A percentile compares a stretch with the other conserved stretches of the same genome.
Conservation (phyloP, 345 rosid genomes). For the Erodium maritimum region DNA sequence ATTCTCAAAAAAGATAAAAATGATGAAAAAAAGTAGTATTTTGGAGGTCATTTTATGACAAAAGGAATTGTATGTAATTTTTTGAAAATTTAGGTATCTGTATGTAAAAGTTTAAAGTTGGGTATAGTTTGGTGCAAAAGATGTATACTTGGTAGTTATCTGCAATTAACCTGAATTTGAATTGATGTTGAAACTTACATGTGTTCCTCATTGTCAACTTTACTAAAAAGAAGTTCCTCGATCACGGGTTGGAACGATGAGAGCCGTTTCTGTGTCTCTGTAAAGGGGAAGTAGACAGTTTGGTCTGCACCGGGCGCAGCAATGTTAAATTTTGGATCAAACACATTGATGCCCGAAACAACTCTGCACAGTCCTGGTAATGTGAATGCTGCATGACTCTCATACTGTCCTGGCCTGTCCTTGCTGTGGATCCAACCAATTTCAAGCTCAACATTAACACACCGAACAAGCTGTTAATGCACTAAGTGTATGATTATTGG, state of each 20-base stretch:
- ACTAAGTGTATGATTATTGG: too few species aligned
- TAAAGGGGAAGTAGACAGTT: constrained; percentile 73
- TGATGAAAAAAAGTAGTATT: too few species aligned
- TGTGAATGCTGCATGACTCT: constrained; percentile 68
- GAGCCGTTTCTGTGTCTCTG: constrained; percentile 36
- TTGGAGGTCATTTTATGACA: too few species aligned
- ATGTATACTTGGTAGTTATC: too few species aligned
- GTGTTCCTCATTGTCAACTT: constrained; percentile 58
- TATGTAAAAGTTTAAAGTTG: too few species aligned
- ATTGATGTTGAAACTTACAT: constrained; percentile 22
- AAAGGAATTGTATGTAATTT: too few species aligned
- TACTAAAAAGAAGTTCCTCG: constrained; percentile 56
- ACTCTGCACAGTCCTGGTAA: constrained; percentile 92
- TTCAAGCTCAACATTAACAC: too few species aligned
- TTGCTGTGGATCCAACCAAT: constrained; percentile 29
- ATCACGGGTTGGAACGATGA: constrained; percentile 61
- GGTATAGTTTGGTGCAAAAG: too few species aligned
- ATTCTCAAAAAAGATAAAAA: too few species aligned
- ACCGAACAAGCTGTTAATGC: too few species aligned
- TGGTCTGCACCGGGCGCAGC: constrained; percentile 95
- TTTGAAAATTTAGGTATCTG: too few species aligned
- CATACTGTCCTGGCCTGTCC: constrained; percentile 78
- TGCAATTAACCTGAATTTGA: too few species aligned
- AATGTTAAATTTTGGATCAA: constrained; percentile 87
- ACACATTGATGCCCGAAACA: constrained; percentile 80